Evolutionary conservation across 2,329 filamentous ascomycete species (phyloP).

Genomic region (Pseudocercospora fijiensis): DNA sequence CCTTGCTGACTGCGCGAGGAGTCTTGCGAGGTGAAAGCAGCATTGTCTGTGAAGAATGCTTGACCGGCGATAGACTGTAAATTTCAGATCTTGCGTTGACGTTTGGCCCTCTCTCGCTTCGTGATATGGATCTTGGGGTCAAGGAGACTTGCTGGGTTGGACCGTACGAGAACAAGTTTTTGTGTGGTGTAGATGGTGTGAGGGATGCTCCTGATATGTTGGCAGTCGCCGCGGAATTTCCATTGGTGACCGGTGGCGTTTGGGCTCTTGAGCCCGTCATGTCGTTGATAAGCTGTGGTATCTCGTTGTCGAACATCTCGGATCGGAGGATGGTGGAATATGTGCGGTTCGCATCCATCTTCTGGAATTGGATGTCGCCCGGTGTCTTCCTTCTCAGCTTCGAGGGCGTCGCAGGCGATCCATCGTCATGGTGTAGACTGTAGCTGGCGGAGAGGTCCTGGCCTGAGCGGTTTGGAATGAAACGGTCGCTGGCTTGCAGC

Average conservation of each 20-base stretch:
- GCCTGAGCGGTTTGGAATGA: conserved; percentile 90
- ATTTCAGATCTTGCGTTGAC: conserved; percentile 87
- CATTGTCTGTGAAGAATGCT: conserved; percentile 90
- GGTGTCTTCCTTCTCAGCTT: conserved; percentile 85
- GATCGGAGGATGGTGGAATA: conserved; percentile 84
- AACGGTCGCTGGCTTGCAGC: conserved; percentile 65
- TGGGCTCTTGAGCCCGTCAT: conserved; percentile 57
- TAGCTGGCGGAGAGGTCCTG: conserved; percentile 93
- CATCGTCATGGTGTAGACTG: conserved; percentile 86
- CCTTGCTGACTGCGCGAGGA: conserved; percentile 87
- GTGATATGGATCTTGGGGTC: conserved; percentile 63
- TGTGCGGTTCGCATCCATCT: conserved; percentile 89
- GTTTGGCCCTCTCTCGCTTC: conserved; percentile 82
- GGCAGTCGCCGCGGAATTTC: conserved; percentile 59
- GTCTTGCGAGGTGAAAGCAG: conserved; percentile 86
- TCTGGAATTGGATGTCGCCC: conserved; percentile 90
- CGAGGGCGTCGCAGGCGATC: conserved; percentile 86
- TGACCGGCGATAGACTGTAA: conserved; percentile 92
- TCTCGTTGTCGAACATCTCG: conserved; percentile 86
- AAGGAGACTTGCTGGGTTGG: conserved; percentile 83
- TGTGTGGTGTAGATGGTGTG: conserved; percentile 93
- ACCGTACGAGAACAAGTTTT: conserved; percentile 82
- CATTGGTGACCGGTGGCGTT: conserved; percentile 68
- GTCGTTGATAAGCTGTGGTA: conserved; percentile 73
- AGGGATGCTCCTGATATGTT: conserved; percentile 67